Evolutionary conservation across 73 alveolate genomes (phyloP).

Genomic region (Loxodes magnus): DNA sequence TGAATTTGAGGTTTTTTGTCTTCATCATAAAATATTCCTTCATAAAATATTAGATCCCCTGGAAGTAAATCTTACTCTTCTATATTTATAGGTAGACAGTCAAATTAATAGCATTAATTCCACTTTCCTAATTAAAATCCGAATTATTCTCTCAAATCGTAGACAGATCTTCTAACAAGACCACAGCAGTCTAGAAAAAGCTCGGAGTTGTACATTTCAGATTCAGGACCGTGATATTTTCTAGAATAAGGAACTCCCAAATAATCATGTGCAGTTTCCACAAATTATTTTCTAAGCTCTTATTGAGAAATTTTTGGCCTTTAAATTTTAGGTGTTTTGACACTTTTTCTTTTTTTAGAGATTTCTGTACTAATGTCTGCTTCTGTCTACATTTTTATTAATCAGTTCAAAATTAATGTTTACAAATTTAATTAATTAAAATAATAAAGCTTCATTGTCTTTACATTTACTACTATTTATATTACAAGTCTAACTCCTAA

Average conservation of each 20-base stretch:
- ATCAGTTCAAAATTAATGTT: too few species aligned
- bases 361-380: too few species aligned
- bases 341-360: too few species aligned
- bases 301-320: too few species aligned
- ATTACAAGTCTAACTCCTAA: too few species aligned
- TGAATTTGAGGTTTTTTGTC: slow-evolving; percentile 62
- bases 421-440: too few species aligned
- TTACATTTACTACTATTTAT: too few species aligned
- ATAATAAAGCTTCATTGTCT: too few species aligned
- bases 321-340: too few species aligned
- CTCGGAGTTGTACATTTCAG: slow-evolving; percentile 21
- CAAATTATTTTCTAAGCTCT: slow-evolving; percentile 59
- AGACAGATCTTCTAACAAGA: slow-evolving; percentile 57
- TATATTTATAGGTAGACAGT: slow-evolving; percentile 32
- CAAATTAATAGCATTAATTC: slow-evolving; percentile 91
- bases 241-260: slow-evolving; percentile 86
- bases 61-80: slow-evolving; percentile 50
- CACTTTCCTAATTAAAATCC: slow-evolving; percentile 88
- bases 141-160: slow-evolving; percentile 74
- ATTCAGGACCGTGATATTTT: slow-evolving; percentile 45
- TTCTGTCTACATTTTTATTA: too few species aligned
- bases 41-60: slow-evolving; percentile 84
- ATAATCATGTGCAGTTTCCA: slow-evolving; percentile 67
- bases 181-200: slow-evolving; percentile 83
- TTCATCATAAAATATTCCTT: slow-evolving; percentile 69